These are phyloP conservation scores for Macrotyloma uniflorum DNA, from an alignment of 306 rosid genomes.

Conservation along the genomic window DNA sequence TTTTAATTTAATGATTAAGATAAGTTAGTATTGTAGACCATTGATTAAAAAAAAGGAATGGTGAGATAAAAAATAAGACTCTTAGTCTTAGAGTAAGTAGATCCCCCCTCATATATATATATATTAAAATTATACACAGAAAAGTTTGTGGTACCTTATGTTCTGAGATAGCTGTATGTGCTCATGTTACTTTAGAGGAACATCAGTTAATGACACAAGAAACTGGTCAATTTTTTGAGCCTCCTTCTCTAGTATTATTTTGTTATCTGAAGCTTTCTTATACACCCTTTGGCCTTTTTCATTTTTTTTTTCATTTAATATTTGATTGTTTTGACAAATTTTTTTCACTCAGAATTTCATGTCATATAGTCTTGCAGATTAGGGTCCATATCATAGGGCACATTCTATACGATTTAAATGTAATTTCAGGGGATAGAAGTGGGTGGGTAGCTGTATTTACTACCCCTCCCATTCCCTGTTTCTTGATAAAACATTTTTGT, in stretches of 20 bases:
- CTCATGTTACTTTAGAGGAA: too few relatives aligned
- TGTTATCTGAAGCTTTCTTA: neutral
- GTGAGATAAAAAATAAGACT: too few relatives aligned
- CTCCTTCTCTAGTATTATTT: neutral
- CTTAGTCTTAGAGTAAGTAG: too few relatives aligned
- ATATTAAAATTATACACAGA: too few relatives aligned
- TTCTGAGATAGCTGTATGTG: too few relatives aligned
- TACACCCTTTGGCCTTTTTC: neutral
- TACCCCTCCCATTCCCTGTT: neutral
- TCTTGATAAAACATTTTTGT: neutral
- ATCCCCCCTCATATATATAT: too few relatives aligned
- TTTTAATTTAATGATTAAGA: too few relatives aligned
- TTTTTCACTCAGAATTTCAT: neutral
- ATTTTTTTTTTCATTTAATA: neutral
- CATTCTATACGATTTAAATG: neutral
- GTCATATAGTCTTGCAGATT: neutral
- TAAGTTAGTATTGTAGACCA: too few relatives aligned
- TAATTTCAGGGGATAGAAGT: conserved; percentile 19
- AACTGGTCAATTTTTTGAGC: neutral
- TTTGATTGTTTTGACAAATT: neutral
- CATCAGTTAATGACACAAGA: too few relatives aligned
- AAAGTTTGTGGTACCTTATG: too few relatives aligned
- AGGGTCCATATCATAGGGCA: neutral
- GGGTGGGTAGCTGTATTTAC: neutral
- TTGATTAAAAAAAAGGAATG: too few relatives aligned